Conservation (phyloP, 225 moss, liverwort and hornwort species). For the Ulota crispa region DNA sequence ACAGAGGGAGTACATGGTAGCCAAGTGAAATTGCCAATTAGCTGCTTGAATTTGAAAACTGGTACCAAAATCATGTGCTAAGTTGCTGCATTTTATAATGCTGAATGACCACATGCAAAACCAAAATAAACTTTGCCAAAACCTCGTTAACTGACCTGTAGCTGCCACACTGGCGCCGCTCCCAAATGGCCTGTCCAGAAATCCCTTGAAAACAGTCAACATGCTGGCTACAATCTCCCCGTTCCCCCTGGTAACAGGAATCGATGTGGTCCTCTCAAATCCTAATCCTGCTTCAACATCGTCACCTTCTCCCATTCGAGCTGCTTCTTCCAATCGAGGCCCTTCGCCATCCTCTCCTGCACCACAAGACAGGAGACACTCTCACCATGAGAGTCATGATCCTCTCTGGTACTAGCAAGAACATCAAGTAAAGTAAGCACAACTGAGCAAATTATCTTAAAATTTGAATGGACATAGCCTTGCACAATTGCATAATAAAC, state of each 20-base stretch:
- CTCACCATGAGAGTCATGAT: not conserved
- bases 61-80: not conserved
- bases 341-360: slow-evolving; percentile 49
- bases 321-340: slow-evolving; percentile 62
- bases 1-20: too few relatives aligned
- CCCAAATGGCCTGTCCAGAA: slow-evolving; percentile 72
- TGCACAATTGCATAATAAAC: not conserved
- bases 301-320: slow-evolving; percentile 43
- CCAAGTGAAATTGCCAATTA: not conserved
- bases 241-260: slow-evolving; percentile 47
- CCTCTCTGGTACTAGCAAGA: not conserved
- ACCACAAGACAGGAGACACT: not conserved
- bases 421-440: not conserved
- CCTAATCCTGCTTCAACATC: slow-evolving; percentile 19
- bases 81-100: not conserved
- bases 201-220: slow-evolving; percentile 54
- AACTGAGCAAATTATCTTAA: not conserved
- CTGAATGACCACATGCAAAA: too few relatives aligned
- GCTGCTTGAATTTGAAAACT: not conserved
- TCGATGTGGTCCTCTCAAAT: slow-evolving; percentile 25
- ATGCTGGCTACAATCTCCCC: slow-evolving; percentile 48
- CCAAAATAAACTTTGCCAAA: not conserved
- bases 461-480: not conserved
- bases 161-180: slow-evolving; percentile 62
- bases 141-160: slow-evolving; percentile 12